Base-by-base conservation (phyloP, 139 green algal genomes). In the Raphidocelis subcapitata region DNA sequence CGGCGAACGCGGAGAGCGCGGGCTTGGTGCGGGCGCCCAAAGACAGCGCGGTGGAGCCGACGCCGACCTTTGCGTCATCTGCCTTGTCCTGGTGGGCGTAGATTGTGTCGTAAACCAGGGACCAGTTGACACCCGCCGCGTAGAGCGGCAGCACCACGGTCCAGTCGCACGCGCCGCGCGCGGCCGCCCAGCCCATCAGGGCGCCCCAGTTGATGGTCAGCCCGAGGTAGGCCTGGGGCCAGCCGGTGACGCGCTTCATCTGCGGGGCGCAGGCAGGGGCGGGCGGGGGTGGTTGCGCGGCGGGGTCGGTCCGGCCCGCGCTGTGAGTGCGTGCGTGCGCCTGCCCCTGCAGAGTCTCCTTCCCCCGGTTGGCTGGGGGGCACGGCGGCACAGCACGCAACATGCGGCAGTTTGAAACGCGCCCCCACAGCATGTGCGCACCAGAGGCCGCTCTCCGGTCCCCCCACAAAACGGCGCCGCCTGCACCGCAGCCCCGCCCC, bases 191-290 rank as follows among this genome's bases (percentile, higher is more conserved):
- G 18, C 96, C 96, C 72, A 99, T 76, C 2, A 99, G 80, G 3
- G 92, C 94, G 0, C 96, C 96, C 92, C 95, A 99, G 77, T 99
- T 99, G 82, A 99, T 95, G 31, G 94, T 97, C 12, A 98, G 75
- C 12, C 96, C 96, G 32, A 99, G 89, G 64, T 91, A 96, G 0
- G 89, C 85, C 71, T 96, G 92, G 0, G 91, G 91, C 96, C 92
- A 98, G 61, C 87, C 87, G 0, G 94, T 99, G 56, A 98, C 33
- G 5, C 96, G 82, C 87, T 99, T 99, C 90, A 98, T 97, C 41
- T 49, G 41, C 12, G n/a, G n/a, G n/a, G n/a, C n/a, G n/a, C n/a
- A n/a, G n/a, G n/a, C n/a, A n/a, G n/a, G n/a, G n/a, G n/a, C n/a
- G n/a, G n/a, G n/a, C n/a, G n/a, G n/a, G n/a, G n/a, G n/a, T n/a